Conservation (phyloP, 441 rosid species). For the Monsonia emarginata region DNA sequence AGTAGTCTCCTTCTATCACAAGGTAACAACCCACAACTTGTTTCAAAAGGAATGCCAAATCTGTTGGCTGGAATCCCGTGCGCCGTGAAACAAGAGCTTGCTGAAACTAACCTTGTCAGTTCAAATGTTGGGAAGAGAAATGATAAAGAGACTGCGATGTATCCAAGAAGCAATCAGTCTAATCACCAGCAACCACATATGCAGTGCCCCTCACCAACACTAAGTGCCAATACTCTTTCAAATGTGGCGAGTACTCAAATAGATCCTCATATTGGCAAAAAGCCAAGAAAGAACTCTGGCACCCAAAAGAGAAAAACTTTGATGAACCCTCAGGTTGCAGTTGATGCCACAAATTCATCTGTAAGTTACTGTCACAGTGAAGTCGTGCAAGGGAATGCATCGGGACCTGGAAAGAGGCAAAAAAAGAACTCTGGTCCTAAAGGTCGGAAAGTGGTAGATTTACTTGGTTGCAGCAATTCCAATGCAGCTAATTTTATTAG, state of each 20-base stretch:
- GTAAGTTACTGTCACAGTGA: neutral
- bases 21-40: constrained; percentile 9
- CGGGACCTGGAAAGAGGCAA: constrained; percentile 10
- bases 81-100: constrained; percentile 12
- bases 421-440: constrained; percentile 3
- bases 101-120: constrained; percentile 5
- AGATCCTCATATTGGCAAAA: constrained; percentile 4
- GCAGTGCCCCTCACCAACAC: constrained; percentile 3
- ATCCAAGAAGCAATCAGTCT: constrained; percentile 6
- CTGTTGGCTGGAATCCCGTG: constrained; percentile 10
- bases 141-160: neutral
- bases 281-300: neutral
- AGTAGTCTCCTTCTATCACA: neutral
- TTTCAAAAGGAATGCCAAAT: constrained; percentile 11
- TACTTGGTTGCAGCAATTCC: constrained; percentile 2
- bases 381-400: constrained; percentile 8
- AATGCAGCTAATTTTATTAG: neutral
- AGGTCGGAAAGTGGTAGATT: neutral
- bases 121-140: constrained; percentile 3
- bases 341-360: neutral
- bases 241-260: neutral
- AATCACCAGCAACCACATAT: constrained; percentile 2
- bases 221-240: neutral
- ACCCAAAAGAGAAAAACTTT: constrained; percentile 14
- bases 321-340: constrained; percentile 10